These are phyloP conservation scores for Dryadomyces quercivorus DNA, from an alignment of 2,329 filamentous ascomycete genomes.

Conservation along the genomic window DNA sequence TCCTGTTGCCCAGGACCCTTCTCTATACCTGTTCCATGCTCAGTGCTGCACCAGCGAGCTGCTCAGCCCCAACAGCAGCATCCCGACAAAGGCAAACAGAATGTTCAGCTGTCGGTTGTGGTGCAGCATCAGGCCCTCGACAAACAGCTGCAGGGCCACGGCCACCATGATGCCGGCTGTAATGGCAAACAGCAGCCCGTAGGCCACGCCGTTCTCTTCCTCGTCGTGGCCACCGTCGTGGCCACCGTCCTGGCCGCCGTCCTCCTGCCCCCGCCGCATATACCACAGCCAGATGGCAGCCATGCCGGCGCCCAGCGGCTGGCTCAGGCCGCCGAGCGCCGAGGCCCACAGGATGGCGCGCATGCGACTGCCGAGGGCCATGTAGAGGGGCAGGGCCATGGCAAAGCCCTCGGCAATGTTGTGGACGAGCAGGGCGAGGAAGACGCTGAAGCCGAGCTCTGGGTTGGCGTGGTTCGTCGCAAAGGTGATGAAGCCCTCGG, in stretches of 20 bases:
- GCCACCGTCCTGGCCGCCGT: constrained; percentile 47
- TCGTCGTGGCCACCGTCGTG: constrained; percentile 48
- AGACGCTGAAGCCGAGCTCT: constrained; percentile 76
- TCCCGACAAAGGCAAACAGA: constrained; percentile 70
- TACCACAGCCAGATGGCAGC: constrained; percentile 80
- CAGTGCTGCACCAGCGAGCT: constrained; percentile 61
- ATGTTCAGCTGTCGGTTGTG: constrained; percentile 69
- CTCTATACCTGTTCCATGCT: background rate
- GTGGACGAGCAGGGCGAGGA: constrained; percentile 92
- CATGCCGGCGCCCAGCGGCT: constrained; percentile 73
- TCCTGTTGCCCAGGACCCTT: too few species aligned
- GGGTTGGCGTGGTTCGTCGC: constrained; percentile 96
- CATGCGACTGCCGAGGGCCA: constrained; percentile 69
- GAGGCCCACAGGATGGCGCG: constrained; percentile 78
- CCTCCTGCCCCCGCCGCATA: constrained; percentile 35
- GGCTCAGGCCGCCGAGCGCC: constrained; percentile 71
- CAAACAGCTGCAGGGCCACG: constrained; percentile 79
- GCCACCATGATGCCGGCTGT: constrained; percentile 94
- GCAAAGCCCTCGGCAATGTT: constrained; percentile 97
- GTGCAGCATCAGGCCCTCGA: constrained; percentile 72
- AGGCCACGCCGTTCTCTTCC: constrained; percentile 42
- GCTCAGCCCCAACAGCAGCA: constrained; percentile 76
- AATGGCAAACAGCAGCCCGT: constrained; percentile 73
- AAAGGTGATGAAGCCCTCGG: constrained; percentile 80
- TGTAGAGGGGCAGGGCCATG: constrained; percentile 83